Conservation (phyloP, 2,329 filamentous ascomycete species). For the Microdochium trichocladiopsis region DNA sequence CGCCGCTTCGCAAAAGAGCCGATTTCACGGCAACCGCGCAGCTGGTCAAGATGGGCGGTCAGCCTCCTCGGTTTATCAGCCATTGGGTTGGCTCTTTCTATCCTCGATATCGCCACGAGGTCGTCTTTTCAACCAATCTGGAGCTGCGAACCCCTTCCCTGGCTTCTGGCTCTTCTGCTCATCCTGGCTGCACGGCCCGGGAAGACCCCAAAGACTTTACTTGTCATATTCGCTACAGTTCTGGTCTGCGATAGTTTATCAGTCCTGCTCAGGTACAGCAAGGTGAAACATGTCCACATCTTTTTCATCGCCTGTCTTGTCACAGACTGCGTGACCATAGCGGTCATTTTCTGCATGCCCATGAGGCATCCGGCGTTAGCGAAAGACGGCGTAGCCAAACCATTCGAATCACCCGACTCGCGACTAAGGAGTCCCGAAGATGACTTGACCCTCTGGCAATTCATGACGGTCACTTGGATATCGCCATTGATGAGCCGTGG, state of each 20-base stretch:
- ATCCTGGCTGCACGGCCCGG: conserved; percentile 28
- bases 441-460: conserved; percentile 71
- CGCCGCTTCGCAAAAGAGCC: conserved; percentile 35
- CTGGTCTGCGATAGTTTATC: conserved; percentile 20
- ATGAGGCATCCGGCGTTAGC: conserved; percentile 47
- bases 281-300: conserved; percentile 20
- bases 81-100: conserved; percentile 22
- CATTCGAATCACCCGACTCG: conserved; percentile 47
- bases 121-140: conserved; percentile 17
- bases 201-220: conserved; percentile 31
- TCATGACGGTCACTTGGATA: conserved; percentile 82
- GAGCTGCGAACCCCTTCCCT: conserved; percentile 26
- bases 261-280: conserved; percentile 15
- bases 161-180: conserved; percentile 28
- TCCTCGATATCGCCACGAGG: conserved; percentile 5
- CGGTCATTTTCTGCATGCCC: conserved; percentile 60
- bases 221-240: conserved; percentile 29
- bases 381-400: conserved; percentile 49
- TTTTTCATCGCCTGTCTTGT: conserved; percentile 25
- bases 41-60: conserved; percentile 32
- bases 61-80: conserved; percentile 23
- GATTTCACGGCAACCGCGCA: conserved; percentile 4
- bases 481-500: conserved; percentile 63
- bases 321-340: conserved; percentile 36
- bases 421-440: conserved; percentile 70